Base-by-base conservation (phyloP, 768 basidiomycete species). In the Kwoniella heveanensis region DNA sequence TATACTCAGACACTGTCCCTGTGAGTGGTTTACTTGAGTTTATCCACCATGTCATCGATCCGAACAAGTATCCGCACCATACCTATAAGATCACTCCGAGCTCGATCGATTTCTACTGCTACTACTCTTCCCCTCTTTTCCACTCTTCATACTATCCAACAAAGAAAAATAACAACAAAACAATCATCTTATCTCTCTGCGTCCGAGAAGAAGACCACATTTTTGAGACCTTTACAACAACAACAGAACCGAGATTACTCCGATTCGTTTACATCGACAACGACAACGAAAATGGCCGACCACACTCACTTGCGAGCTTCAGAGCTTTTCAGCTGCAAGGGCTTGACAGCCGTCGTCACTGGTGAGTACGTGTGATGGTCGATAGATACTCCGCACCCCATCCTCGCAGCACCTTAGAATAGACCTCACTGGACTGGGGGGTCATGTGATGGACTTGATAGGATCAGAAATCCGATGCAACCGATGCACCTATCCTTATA, bases 341-440 rank as follows among this genome's bases (percentile, higher is more conserved):
- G 71, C 29, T 52, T 76, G 1, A 73, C 65, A 8, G 71, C 70
- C 2, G 74, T 72, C 58, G 74, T 73, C 10, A 73, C 69, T 17
- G 74, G 71, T 58, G 29, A 68, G 67, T 37, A 67, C 62, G 52
- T n/a, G n/a, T n/a, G n/a, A n/a, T n/a, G n/a, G n/a, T n/a, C n/a
- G n/a, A n/a, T n/a, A n/a, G n/a, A n/a, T n/a, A n/a, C n/a, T n/a
- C n/a, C n/a, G n/a, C n/a, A n/a, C n/a, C n/a, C n/a, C n/a, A n/a
- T n/a, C n/a, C n/a, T n/a, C n/a, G n/a, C n/a, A n/a, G n/a, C n/a
- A n/a, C n/a, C n/a, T n/a, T n/a, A n/a, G n/a, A n/a, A n/a, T n/a
- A n/a, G n/a, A n/a, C n/a, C n/a, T n/a, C n/a, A n/a, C n/a, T n/a
- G n/a, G n/a, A n/a, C n/a, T n/a, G n/a, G n/a, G n/a, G n/a, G n/a